Base-by-base conservation (phyloP, 441 rosid species). In the Rhodomyrtus psidioides region DNA sequence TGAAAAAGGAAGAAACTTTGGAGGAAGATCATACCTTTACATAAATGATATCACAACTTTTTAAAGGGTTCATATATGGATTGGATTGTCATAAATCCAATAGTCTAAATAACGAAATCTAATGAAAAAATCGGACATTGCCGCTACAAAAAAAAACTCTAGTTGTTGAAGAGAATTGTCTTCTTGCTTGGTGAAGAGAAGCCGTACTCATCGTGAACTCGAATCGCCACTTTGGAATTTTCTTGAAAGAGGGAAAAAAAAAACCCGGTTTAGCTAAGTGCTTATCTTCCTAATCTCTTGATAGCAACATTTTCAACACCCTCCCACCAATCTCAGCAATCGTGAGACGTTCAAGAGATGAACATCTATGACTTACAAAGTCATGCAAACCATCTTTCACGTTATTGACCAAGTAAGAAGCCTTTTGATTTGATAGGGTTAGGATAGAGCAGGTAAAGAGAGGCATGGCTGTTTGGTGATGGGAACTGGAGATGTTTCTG, bases 51-150 rank as follows among this genome's bases (percentile, higher is more conserved):
- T 17, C 7, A 17, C 0, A 9, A 19, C 23, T 17, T 30, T 34
- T 34, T 17, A 8, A 16, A 1, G 1, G 0, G 28, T 1, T 28
- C 42, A 30, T 15, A 16, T 7, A 62, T 5, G 3, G 3, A 28
- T 17, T 5, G 3, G 3, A 28, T 17, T 19, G 10, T 60, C 1
- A 60, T 16, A 39, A 28, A 28, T 7, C 1, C 21, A 0, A 9
- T 6, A 12, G 0, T 19, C n/a, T 65, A 19, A 34, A 34, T 10
- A 2, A 34, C 6, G 9, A 19, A 5, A 17, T 34, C 14, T 19
- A 0, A 12, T 21, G 5, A 65, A 65, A 17, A 10, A 65, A 65
- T 65, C 3, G 13, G 46, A 65, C 26, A 3, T 65, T 65, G 0
- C 12, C 17, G 7, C 39, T 19, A 39, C 14, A 19, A 2, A 42